These are phyloP conservation scores for Simplicillium aogashimaense DNA, from an alignment of 2,329 filamentous ascomycete species.

Conservation along the genomic window DNA sequence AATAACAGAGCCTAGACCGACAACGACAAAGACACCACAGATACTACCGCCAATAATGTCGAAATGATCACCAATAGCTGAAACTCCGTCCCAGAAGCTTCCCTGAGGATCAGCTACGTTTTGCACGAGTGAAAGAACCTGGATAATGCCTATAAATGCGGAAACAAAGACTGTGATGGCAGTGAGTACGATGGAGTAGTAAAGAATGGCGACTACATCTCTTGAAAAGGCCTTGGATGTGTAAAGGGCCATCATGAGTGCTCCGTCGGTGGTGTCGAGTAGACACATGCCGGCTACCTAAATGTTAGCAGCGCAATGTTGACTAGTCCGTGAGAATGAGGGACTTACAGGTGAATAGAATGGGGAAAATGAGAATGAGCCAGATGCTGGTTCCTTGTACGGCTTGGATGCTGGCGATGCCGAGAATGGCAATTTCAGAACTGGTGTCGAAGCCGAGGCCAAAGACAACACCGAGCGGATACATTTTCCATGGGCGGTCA, in stretches of 20 bases:
- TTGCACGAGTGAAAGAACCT: constrained; percentile 68
- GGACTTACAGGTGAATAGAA: constrained; percentile 68
- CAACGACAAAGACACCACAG: constrained; percentile 72
- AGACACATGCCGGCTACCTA: constrained; percentile 82
- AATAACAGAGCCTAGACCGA: constrained; percentile 63
- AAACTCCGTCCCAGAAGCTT: constrained; percentile 84
- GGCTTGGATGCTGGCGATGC: constrained; percentile 81
- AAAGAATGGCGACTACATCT: constrained; percentile 81
- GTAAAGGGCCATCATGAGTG: constrained; percentile 91
- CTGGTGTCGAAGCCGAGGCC: constrained; percentile 93
- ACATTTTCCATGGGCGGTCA: constrained; percentile 88
- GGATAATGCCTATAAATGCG: constrained; percentile 75
- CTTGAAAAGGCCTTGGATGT: constrained; percentile 68
- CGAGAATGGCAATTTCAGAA: constrained; percentile 84
- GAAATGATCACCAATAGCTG: constrained; percentile 66
- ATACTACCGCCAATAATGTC: constrained; percentile 81
- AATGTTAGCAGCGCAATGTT: not conserved
- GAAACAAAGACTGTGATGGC: constrained; percentile 76
- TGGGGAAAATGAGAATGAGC: constrained; percentile 86
- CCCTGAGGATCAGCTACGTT: constrained; percentile 67
- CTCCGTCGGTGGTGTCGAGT: constrained; percentile 84
- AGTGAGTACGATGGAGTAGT: constrained; percentile 86
- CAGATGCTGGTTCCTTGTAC: constrained; percentile 82
- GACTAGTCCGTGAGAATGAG: not conserved
- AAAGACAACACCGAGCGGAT: constrained; percentile 78